Conservation (phyloP, 2,329 filamentous ascomycete genomes). For the Cephalotrichum gorgonifer region DNA sequence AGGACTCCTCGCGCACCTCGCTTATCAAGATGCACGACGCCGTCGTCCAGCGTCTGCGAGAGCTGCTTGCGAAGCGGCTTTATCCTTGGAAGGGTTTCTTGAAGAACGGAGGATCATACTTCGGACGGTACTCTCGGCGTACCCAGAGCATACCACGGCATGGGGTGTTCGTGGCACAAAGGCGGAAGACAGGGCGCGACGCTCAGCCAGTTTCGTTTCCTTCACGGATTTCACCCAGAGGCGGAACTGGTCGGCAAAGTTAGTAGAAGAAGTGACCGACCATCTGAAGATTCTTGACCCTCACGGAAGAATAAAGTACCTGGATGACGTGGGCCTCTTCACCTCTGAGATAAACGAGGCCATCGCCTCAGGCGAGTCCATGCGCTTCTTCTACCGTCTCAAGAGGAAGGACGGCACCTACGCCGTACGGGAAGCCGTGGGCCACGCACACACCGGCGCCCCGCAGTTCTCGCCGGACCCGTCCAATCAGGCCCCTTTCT, state of each 20-base stretch:
- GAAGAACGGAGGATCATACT: too few relatives aligned
- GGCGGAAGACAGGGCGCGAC: too few relatives aligned
- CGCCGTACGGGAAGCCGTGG: conserved; percentile 80
- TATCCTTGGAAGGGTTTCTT: too few relatives aligned
- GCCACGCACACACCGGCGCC: conserved; percentile 76
- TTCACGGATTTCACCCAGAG: conserved; percentile 33
- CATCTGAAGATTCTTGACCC: conserved; percentile 79
- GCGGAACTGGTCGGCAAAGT: conserved; percentile 74
- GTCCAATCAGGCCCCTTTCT: conserved; percentile 58
- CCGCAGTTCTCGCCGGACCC: conserved; percentile 54
- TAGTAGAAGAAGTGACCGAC: conserved; percentile 83
- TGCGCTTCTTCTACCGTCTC: conserved; percentile 83
- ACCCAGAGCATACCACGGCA: too few relatives aligned
- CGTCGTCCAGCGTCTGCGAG: not conserved
- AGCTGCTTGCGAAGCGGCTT: conserved; percentile 1
- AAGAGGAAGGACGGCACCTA: conserved; percentile 63
- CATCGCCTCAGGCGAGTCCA: conserved; percentile 66
- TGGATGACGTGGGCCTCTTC: conserved; percentile 75
- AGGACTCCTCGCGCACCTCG: not conserved
- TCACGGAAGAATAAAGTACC: conserved; percentile 73
- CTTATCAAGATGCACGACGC: not conserved
- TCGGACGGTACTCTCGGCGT: too few relatives aligned
- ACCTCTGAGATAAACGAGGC: conserved; percentile 82
- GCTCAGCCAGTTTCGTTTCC: too few relatives aligned
- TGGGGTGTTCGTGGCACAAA: too few relatives aligned